phyloP scores from a whole-genome alignment of 75 land plant species.

The Chamaecyparis obtusa region DNA sequence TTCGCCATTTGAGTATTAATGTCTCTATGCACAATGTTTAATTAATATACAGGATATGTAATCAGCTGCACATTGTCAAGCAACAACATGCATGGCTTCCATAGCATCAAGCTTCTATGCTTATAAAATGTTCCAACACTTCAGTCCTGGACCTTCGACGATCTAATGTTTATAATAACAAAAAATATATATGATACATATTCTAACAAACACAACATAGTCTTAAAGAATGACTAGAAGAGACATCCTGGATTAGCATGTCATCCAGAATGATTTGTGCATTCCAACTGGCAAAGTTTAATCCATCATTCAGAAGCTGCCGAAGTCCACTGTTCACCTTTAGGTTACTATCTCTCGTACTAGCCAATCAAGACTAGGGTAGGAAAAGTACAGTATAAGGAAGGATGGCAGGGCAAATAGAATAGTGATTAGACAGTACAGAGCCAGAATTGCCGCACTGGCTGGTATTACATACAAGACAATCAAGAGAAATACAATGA shows the following conservation, averaged over 20 bases:
- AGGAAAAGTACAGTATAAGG: constrained; percentile 82
- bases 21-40: background rate
- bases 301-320: background rate
- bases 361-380: constrained; percentile 72
- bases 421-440: constrained; percentile 67
- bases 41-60: background rate
- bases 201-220: background rate
- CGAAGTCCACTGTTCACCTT: background rate
- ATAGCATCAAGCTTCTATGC: background rate
- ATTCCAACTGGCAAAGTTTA: background rate
- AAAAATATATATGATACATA: background rate
- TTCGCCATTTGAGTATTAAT: background rate
- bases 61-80: background rate
- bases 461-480: constrained; percentile 67
- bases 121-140: background rate
- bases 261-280: background rate
- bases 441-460: constrained; percentile 53
- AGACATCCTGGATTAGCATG: background rate
- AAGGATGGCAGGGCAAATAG: constrained; percentile 84
- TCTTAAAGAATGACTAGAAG: background rate
- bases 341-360: constrained; percentile 66
- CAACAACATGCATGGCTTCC: background rate
- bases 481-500: constrained; percentile 61
- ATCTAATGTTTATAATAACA: background rate
- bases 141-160: background rate